These are phyloP conservation scores for Tilletia walkeri DNA, from an alignment of 1,284 basidiomycete genomes.

Conservation along the genomic window DNA sequence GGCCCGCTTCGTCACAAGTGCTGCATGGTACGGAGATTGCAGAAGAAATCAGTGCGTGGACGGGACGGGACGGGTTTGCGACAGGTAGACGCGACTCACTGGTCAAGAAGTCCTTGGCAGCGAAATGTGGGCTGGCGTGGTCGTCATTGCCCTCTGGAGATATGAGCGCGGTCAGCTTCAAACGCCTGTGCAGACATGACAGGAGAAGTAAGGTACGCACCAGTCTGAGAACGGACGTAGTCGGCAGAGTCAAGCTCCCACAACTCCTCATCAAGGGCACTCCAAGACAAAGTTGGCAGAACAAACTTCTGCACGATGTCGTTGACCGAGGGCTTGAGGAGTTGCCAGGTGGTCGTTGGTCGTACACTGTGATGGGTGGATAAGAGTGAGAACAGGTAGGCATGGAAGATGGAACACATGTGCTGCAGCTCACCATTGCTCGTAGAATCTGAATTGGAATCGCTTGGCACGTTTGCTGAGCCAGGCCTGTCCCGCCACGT, in stretches of 20 bases:
- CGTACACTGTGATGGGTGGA: conserved; percentile 29
- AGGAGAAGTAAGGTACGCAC: not conserved
- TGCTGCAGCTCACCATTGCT: conserved; percentile 14
- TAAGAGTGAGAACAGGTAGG: not conserved
- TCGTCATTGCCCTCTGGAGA: conserved; percentile 10
- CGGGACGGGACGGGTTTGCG: too few species aligned
- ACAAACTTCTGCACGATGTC: conserved; percentile 46
- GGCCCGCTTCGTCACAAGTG: conserved; percentile 46
- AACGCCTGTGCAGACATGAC: not conserved
- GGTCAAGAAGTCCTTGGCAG: not conserved
- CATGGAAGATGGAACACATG: not conserved
- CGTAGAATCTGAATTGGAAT: conserved; percentile 48
- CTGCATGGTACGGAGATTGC: not conserved
- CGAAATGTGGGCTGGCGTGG: conserved; percentile 4
- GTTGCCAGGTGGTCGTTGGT: conserved; percentile 51
- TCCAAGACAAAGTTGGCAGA: conserved; percentile 51
- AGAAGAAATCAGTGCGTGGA: too few species aligned
- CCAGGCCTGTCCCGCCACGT: conserved; percentile 37
- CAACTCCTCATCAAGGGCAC: conserved; percentile 46
- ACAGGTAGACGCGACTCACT: not conserved
- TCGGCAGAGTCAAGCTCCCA: conserved; percentile 53
- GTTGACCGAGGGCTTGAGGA: conserved; percentile 49
- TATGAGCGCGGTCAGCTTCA: not conserved
- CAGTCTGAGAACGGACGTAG: conserved; percentile 42
- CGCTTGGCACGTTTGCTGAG: conserved; percentile 45